Percentiles rank a stretch among this genome's conserved stretches.
These are phyloP conservation scores for Cordyceps pruinosa DNA, from an alignment of 2,329 filamentous ascomycete genomes.

Conservation along the genomic window DNA sequence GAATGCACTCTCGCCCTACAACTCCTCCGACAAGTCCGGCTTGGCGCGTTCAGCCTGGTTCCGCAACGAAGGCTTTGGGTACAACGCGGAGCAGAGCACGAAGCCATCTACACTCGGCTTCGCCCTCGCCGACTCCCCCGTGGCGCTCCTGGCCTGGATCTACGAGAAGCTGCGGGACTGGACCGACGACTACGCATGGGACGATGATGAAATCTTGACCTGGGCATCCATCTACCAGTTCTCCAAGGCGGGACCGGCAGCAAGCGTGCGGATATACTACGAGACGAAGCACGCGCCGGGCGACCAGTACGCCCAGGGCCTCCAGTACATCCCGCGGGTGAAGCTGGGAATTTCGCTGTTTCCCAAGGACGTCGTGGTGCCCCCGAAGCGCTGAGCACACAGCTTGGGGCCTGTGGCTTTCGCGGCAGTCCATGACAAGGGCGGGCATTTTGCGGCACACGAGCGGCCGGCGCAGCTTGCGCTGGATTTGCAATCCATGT, in stretches of 20 bases:
- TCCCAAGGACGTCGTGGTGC: slow-evolving; percentile 49
- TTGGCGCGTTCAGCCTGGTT: slow-evolving; percentile 53
- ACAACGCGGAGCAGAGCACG: slow-evolving; percentile 40
- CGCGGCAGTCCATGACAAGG: slow-evolving; percentile 41
- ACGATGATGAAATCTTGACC: slow-evolving; percentile 66
- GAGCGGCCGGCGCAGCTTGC: slow-evolving; percentile 49
- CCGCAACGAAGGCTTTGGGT: slow-evolving; percentile 38
- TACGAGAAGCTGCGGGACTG: slow-evolving; percentile 76
- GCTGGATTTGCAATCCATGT: slow-evolving; percentile 50
- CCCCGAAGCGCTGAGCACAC: slow-evolving; percentile 49
- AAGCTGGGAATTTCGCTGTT: slow-evolving; percentile 46
- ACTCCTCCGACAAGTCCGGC: slow-evolving; percentile 41
- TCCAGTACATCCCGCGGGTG: slow-evolving; percentile 28
- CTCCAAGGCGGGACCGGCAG: slow-evolving; percentile 59
- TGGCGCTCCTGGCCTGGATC: slow-evolving; percentile 68
- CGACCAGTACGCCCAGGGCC: slow-evolving; percentile 15
- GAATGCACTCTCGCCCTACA: slow-evolving; percentile 17
- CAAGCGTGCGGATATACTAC: slow-evolving; percentile 66
- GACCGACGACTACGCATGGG: slow-evolving; percentile 67
- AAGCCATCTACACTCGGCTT: slow-evolving; percentile 69
- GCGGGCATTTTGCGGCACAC: slow-evolving; percentile 56
- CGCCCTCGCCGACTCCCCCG: slow-evolving; percentile 60
- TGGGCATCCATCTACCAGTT: slow-evolving; percentile 72
- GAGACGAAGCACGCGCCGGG: slow-evolving; percentile 44
- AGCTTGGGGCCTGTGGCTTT: slow-evolving; percentile 56